Evolutionary conservation across 192 early-diverging fungal species (phyloP).

Genomic region (Gigaspora rosea): DNA sequence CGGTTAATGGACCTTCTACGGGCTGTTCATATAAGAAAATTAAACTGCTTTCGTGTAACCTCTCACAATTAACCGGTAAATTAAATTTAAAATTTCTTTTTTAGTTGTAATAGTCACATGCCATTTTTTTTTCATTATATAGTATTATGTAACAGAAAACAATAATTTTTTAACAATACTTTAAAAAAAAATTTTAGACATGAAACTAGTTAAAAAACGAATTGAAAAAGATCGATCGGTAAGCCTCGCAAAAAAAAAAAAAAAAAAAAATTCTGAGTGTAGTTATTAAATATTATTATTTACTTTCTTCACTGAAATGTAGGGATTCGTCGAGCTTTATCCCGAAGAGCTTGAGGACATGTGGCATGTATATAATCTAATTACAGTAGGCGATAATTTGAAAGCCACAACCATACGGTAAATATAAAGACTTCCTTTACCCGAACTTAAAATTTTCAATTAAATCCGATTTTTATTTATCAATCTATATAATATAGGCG

Average conservation of each 20-base stretch:
- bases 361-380: conserved; percentile 95
- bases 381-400: conserved; percentile 83
- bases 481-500: conserved; percentile 50
- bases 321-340: conserved; percentile 79
- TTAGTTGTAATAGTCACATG: too few species aligned
- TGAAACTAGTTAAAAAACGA: conserved; percentile 54
- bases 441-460: background rate
- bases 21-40: too few species aligned
- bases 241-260: too few species aligned
- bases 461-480: background rate
- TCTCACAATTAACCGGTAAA: too few species aligned
- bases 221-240: conserved; percentile 72
- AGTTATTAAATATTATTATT: background rate
- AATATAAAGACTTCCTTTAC: background rate
- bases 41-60: too few species aligned
- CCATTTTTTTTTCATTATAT: too few species aligned
- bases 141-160: too few species aligned
- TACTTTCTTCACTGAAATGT: conserved; percentile 39
- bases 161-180: background rate
- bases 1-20: too few species aligned
- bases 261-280: too few species aligned
- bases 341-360: conserved; percentile 96
- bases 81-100: too few species aligned
- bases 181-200: background rate
- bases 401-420: conserved; percentile 85